Evolutionary conservation across 805 yeast genomes (phyloP), one percentile per base, ranked within the genome.

Genomic region (Maudiozyma saulgeensis): DNA sequence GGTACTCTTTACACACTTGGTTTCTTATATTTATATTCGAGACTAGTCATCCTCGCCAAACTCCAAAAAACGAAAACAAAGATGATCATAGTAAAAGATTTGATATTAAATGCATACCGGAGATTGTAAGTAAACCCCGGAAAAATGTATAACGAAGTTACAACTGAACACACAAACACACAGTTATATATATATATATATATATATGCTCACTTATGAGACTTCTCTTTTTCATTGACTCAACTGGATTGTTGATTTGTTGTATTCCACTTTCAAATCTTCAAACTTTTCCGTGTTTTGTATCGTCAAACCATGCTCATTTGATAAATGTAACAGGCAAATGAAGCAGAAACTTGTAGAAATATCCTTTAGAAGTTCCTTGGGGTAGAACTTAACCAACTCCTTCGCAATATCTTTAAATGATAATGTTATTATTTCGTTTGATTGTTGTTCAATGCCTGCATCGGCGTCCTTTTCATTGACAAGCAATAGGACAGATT

Each of bases 341-440:
- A 88, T 86, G 58, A 88, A 88, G 59, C 87, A 85, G 64, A 85
- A 85, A 66, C 95, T 83, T 1, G 96, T 87, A 1, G 95, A 84
- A 7, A 89, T 66, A 47, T 88, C 95, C 45, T 74, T 75, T 55
- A 73, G 69, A 44, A 80, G 76, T 44, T 78, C 80, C 8, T 70
- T 66, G 0, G 78, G 71, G 61, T 89, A 88, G 61, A 72, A 70
- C 8, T 67, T 64, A 18, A 70, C 71, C 23, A 83, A 72, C 26
- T 74, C 75, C 2, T 65, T 65, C 4, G 82, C 78, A 35, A 83
- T 69, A 11, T 70, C 71, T 1, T 77, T 68, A 53, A 81, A 76
- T 3, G 42, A 16, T n/a, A 47, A 25, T 2, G 15, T 43, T 23
- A 47, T 38, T 4, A 38, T n/a, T 9, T 34, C 42, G 3, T 19